A percentile compares a stretch with the other conserved stretches of the same genome.
These are phyloP conservation scores for Aspergillus bertholletiae DNA, from an alignment of 495 filamentous ascomycete species.

Conservation along the genomic window DNA sequence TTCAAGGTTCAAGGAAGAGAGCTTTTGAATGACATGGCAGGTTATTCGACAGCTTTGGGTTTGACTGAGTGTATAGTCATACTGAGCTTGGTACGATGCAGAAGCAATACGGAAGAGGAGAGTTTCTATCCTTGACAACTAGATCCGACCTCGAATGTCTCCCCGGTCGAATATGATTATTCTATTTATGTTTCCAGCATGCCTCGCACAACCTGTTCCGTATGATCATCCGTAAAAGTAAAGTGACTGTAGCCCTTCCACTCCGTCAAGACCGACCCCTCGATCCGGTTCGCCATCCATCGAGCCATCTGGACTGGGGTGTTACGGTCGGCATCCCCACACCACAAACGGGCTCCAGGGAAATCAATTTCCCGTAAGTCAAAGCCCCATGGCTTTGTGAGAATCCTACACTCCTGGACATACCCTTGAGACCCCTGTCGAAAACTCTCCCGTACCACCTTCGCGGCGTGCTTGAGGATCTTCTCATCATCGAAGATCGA, in stretches of 20 bases:
- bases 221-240: background rate
- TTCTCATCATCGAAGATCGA: background rate
- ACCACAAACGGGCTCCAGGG: constrained; percentile 30
- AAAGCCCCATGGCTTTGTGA: constrained; percentile 31
- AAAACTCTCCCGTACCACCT: constrained; percentile 25
- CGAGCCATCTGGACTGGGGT: constrained; percentile 21
- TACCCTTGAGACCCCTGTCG: constrained; percentile 20
- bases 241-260: background rate
- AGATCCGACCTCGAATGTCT: too few relatives aligned
- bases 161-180: too few relatives aligned
- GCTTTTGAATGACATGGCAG: too few relatives aligned
- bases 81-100: too few relatives aligned
- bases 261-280: background rate
- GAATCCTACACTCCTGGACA: constrained; percentile 25
- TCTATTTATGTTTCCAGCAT: background rate
- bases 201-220: background rate
- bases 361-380: constrained; percentile 26
- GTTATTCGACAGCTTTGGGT: too few relatives aligned
- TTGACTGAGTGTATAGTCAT: too few relatives aligned
- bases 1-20: too few relatives aligned
- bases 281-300: constrained; percentile 14
- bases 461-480: background rate
- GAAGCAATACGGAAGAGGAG: too few relatives aligned
- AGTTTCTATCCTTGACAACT: too few relatives aligned
- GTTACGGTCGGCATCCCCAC: constrained; percentile 28